phyloP scores from a whole-genome alignment of 1,284 basidiomycete species.

The Rhodotorula sp. region DNA sequence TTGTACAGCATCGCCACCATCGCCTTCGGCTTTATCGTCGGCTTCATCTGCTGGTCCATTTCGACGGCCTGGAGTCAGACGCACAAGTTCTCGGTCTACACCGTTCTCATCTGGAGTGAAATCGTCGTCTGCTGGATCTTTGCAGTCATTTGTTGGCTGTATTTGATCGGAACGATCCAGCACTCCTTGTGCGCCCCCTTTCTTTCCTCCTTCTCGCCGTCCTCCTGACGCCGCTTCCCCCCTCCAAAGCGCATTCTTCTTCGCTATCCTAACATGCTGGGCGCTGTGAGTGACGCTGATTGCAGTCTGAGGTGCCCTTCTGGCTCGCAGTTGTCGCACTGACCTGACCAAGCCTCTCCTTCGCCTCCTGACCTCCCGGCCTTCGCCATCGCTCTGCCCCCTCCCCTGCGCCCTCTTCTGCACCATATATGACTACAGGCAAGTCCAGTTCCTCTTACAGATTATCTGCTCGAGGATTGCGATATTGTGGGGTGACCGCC shows the following conservation, averaged over 20 bases:
- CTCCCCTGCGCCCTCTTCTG: too few relatives aligned
- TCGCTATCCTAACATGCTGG: conserved; percentile 30
- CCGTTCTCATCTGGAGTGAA: background rate
- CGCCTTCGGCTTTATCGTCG: conserved; percentile 16
- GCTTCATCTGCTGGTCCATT: background rate
- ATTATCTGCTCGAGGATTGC: conserved; percentile 28
- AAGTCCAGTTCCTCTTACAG: conserved; percentile 38
- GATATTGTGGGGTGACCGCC: conserved; percentile 10
- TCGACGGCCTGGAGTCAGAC: conserved; percentile 9
- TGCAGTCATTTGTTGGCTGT: conserved; percentile 35
- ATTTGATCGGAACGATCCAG: conserved; percentile 25
- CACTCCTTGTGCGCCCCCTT: conserved; percentile 34
- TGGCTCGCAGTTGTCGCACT: too few relatives aligned
- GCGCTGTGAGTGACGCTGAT: background rate
- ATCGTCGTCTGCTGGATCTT: conserved; percentile 16
- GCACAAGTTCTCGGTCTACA: conserved; percentile 1
- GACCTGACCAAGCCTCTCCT: too few relatives aligned
- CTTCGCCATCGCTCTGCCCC: too few relatives aligned
- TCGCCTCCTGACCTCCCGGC: too few relatives aligned
- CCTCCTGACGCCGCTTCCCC: background rate
- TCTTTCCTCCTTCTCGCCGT: background rate
- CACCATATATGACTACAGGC: too few relatives aligned
- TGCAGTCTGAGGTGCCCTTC: too few relatives aligned
- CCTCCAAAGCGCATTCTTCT: too few relatives aligned
- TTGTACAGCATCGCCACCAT: conserved; percentile 4